A percentile compares a stretch with the other conserved stretches of the same genome.
phyloP scores from a whole-genome alignment of 805 yeast species.

The Yarrowia sp. region DNA sequence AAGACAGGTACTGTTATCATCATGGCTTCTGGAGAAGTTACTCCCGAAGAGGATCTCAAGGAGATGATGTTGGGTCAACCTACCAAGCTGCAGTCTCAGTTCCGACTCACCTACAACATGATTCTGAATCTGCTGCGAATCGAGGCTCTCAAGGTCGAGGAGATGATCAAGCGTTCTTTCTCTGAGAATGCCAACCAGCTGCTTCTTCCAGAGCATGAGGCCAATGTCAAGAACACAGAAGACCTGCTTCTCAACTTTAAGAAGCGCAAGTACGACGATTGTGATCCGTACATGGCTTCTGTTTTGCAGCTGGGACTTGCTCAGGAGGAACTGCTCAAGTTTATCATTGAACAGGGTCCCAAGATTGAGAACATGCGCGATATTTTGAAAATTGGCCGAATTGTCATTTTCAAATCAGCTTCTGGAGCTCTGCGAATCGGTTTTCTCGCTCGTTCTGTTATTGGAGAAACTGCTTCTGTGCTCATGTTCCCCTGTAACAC shows the following conservation, averaged over 20 bases:
- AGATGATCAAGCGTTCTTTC: conserved; percentile 94
- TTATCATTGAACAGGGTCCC: not conserved
- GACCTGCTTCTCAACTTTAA: conserved; percentile 44
- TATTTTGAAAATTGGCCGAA: conserved; percentile 46
- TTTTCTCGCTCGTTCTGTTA: not conserved
- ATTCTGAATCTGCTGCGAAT: conserved; percentile 84
- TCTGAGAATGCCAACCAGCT: conserved; percentile 87
- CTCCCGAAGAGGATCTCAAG: conserved; percentile 52
- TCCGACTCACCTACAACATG: conserved; percentile 93
- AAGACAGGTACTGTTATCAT: conserved; percentile 90
- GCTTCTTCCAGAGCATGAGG: conserved; percentile 79
- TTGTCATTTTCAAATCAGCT: conserved; percentile 36
- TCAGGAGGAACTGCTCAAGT: not conserved
- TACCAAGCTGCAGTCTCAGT: conserved; percentile 85
- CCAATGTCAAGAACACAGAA: conserved; percentile 54
- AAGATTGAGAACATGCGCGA: not conserved
- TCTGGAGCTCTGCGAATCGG: not conserved
- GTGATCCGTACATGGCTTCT: conserved; percentile 42
- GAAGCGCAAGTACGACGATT: conserved; percentile 23
- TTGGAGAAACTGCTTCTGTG: not conserved
- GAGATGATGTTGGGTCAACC: conserved; percentile 85
- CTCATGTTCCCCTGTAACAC: conserved; percentile 1
- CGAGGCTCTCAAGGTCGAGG: conserved; percentile 95
- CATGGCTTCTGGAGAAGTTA: conserved; percentile 52
- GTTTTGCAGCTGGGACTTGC: not conserved